Percentiles rank a stretch among this genome's conserved stretches.
Evolutionary conservation across 192 early-diverging fungal genomes (phyloP).

Genomic region (Rhizoclosmatium globosum): DNA sequence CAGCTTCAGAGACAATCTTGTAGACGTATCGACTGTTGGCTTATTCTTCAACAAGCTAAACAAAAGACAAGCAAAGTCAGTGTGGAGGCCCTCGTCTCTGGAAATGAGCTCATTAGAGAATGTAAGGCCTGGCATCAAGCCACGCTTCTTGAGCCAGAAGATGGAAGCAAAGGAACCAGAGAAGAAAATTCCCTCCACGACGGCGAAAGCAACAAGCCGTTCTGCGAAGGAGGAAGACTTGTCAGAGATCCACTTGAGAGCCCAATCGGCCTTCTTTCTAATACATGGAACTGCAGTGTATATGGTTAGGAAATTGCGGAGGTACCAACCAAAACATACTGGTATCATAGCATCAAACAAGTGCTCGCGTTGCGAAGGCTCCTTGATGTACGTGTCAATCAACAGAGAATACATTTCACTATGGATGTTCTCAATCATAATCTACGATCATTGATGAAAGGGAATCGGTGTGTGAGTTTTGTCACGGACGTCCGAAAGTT

Average conservation of each 20-base stretch:
- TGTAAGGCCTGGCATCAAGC: slow-evolving; percentile 96
- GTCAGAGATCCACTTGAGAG: slow-evolving; percentile 90
- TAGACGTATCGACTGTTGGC: slow-evolving; percentile 69
- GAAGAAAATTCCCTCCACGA: slow-evolving; percentile 99
- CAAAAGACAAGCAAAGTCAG: slow-evolving; percentile 96
- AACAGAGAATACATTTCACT: slow-evolving; percentile 94
- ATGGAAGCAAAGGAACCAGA: slow-evolving; percentile 97
- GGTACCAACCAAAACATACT: slow-evolving; percentile 53
- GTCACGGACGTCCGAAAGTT: slow-evolving; percentile 12
- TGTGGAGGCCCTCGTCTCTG: slow-evolving; percentile 96
- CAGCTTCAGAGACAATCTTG: slow-evolving; percentile 85
- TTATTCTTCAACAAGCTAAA: slow-evolving; percentile 83
- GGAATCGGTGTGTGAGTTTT: not conserved
- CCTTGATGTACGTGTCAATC: slow-evolving; percentile 96
- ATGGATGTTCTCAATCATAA: slow-evolving; percentile 99
- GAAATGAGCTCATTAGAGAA: slow-evolving; percentile 99
- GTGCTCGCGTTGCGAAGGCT: slow-evolving; percentile 79
- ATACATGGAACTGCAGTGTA: slow-evolving; percentile 84
- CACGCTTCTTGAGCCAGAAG: slow-evolving; percentile 99
- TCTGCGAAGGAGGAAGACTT: slow-evolving; percentile 84
- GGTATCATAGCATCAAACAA: slow-evolving; percentile 93
- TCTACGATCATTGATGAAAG: slow-evolving; percentile 36
- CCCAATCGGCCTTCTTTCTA: slow-evolving; percentile 96
- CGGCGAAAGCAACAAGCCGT: slow-evolving; percentile 94
- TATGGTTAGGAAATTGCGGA: slow-evolving; percentile 3